These are phyloP conservation scores for Dalbergia cochinchinensis DNA, from an alignment of 306 rosid genomes.

Conservation along the genomic window DNA sequence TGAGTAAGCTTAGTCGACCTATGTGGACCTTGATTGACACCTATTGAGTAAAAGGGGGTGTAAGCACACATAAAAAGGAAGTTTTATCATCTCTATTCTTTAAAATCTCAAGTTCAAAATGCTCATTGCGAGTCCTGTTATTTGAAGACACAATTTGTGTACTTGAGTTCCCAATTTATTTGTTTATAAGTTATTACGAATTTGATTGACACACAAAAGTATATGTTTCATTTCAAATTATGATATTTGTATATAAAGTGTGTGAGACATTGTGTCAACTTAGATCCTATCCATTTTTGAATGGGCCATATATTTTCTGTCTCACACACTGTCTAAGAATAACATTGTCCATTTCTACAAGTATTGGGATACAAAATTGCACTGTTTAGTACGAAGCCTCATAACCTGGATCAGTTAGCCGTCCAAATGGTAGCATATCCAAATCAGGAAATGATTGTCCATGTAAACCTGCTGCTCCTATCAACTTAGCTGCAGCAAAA, in stretches of 20 bases:
- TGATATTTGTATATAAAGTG: too few species aligned
- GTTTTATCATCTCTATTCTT: background rate
- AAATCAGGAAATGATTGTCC: slow-evolving; percentile 87
- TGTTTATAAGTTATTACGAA: too few species aligned
- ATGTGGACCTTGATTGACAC: slow-evolving; percentile 74
- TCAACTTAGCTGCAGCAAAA: slow-evolving; percentile 62
- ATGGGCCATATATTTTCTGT: too few species aligned
- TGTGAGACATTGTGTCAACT: too few species aligned
- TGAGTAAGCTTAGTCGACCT: slow-evolving; percentile 54
- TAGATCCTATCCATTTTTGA: too few species aligned
- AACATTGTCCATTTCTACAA: too few species aligned
- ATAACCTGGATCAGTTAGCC: slow-evolving; percentile 78
- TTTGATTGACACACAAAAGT: too few species aligned
- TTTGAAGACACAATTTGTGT: too few species aligned
- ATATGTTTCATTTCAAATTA: too few species aligned
- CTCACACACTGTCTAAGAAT: too few species aligned
- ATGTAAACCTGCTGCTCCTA: slow-evolving; percentile 62
- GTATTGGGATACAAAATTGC: background rate
- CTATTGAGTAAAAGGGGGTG: slow-evolving; percentile 38
- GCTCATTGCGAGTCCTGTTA: too few species aligned
- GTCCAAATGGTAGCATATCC: slow-evolving; percentile 85
- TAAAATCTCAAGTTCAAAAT: background rate
- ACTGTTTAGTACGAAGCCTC: background rate
- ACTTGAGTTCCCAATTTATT: too few species aligned
- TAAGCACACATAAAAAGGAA: background rate